These are phyloP conservation scores for Podaxis pistillaris DNA, from an alignment of 768 basidiomycete genomes.

Conservation along the genomic window DNA sequence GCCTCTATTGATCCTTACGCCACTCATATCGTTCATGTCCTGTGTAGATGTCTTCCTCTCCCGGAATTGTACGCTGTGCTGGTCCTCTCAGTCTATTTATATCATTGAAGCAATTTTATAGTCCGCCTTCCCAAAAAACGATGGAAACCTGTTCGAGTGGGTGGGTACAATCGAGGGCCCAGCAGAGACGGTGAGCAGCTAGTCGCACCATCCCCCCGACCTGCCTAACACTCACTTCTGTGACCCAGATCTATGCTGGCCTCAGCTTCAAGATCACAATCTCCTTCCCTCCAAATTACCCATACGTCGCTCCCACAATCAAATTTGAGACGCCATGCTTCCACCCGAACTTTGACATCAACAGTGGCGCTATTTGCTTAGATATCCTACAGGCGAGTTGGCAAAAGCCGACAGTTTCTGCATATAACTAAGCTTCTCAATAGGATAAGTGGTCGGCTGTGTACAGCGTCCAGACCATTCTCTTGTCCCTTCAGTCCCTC, in stretches of 20 bases:
- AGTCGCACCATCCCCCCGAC: conserved; percentile 23
- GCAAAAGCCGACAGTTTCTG: not conserved
- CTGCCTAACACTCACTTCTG: not conserved
- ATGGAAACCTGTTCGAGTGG: conserved; percentile 89
- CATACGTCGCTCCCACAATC: conserved; percentile 81
- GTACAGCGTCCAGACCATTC: conserved; percentile 87
- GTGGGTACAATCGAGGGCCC: conserved; percentile 85
- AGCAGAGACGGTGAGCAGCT: conserved; percentile 54
- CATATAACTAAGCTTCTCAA: not conserved
- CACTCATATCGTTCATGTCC: conserved; percentile 14
- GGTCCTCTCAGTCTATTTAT: conserved; percentile 5
- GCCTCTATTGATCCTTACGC: conserved; percentile 20
- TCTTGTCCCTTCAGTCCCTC: conserved; percentile 83
- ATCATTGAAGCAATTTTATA: conserved; percentile 26
- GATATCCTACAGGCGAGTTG: conserved; percentile 78
- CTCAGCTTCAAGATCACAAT: conserved; percentile 83
- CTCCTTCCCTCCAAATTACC: conserved; percentile 84
- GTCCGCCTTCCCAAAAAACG: conserved; percentile 89
- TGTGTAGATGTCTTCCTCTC: conserved; percentile 80
- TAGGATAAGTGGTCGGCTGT: conserved; percentile 95
- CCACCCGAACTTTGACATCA: conserved; percentile 88
- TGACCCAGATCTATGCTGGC: conserved; percentile 66
- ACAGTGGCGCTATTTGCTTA: conserved; percentile 74
- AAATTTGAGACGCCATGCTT: conserved; percentile 89
- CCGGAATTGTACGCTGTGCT: conserved; percentile 67